Percentiles rank a stretch among this genome's conserved stretches.
These are phyloP conservation scores for Colletotrichum melonis DNA, from an alignment of 2,329 filamentous ascomycete genomes.

Conservation along the genomic window DNA sequence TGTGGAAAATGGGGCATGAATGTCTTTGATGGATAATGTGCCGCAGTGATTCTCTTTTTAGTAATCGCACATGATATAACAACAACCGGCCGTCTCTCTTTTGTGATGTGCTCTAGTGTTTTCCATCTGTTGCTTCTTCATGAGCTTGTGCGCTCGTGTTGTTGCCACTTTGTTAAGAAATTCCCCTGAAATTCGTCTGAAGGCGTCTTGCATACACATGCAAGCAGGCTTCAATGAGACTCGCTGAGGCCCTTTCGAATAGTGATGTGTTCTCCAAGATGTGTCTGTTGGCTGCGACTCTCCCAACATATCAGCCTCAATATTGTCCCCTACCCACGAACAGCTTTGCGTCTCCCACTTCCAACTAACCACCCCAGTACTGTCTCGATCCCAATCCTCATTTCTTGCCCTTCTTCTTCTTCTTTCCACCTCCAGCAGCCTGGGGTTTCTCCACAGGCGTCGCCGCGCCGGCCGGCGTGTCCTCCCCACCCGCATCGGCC, in stretches of 20 bases:
- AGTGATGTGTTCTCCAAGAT: background rate
- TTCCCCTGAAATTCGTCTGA: background rate
- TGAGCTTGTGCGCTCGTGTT: background rate
- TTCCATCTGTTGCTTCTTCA: background rate
- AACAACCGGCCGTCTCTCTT: background rate
- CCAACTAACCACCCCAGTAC: background rate
- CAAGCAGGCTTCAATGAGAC: background rate
- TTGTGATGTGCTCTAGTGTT: background rate
- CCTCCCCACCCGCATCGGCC: conserved; percentile 47
- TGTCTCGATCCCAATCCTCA: conserved; percentile 48
- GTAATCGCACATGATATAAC: conserved; percentile 24
- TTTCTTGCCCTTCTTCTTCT: conserved; percentile 80
- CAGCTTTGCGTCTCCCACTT: background rate
- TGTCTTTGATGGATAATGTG: conserved; percentile 36
- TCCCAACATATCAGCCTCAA: background rate
- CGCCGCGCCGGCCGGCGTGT: conserved; percentile 41
- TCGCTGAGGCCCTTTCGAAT: background rate
- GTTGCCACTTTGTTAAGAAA: background rate
- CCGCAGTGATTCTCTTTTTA: conserved; percentile 9
- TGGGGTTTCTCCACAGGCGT: conserved; percentile 42
- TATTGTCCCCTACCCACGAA: background rate
- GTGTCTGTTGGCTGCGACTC: background rate
- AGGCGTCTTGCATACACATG: background rate
- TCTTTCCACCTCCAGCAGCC: conserved; percentile 59
- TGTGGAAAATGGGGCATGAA: conserved; percentile 32